A percentile compares a stretch with the other conserved stretches of the same genome.
phyloP scores from a whole-genome alignment of 75 land plant genomes.

The Gnetum montanum region DNA sequence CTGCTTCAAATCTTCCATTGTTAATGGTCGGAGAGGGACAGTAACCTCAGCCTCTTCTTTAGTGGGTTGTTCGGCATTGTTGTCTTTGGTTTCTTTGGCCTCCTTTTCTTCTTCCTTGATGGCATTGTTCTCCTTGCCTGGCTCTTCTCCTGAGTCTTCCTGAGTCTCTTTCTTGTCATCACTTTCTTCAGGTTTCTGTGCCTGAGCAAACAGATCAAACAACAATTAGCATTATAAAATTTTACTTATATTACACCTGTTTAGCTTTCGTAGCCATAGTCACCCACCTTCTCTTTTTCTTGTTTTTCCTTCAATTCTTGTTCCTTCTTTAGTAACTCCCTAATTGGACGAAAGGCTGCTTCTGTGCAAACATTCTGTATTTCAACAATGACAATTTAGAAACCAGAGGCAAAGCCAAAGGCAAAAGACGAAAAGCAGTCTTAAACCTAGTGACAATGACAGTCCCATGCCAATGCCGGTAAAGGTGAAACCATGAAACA shows the following conservation, averaged over 20 bases:
- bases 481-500: too few relatives aligned
- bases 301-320: too few relatives aligned
- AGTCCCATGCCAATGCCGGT: too few relatives aligned
- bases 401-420: background rate
- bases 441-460: too few relatives aligned
- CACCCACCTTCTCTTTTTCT: slow-evolving; percentile 39
- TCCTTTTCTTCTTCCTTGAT: background rate
- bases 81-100: background rate
- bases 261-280: too few relatives aligned
- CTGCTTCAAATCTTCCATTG: slow-evolving; percentile 63
- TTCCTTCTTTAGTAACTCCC: slow-evolving; percentile 66
- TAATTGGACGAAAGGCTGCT: slow-evolving; percentile 78
- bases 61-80: background rate
- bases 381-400: slow-evolving; percentile 1
- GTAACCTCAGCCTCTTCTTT: slow-evolving; percentile 24
- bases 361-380: slow-evolving; percentile 67
- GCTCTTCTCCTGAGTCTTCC: background rate
- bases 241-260: too few relatives aligned
- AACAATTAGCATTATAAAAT: too few relatives aligned
- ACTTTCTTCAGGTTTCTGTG: background rate
- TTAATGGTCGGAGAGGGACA: slow-evolving; percentile 56
- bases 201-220: slow-evolving; percentile 1
- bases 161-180: background rate
- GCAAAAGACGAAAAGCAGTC: too few relatives aligned
- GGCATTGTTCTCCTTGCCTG: background rate